Percentiles rank a stretch among this genome's conserved stretches.
These are phyloP conservation scores for Comarum palustre DNA, from an alignment of 306 rosid species.

Conservation along the genomic window DNA sequence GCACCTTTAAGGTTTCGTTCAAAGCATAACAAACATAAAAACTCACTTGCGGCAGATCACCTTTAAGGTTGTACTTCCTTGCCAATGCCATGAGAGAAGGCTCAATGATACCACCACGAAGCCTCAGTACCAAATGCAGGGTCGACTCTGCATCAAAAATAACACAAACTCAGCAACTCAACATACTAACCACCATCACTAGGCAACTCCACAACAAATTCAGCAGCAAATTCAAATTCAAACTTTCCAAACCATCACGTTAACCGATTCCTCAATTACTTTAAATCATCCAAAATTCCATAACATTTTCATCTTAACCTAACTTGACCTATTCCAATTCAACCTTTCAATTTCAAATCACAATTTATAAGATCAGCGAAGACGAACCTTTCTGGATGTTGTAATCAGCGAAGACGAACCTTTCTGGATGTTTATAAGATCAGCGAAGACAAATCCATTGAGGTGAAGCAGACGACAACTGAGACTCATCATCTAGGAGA, in stretches of 20 bases:
- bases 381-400: conserved; percentile 84
- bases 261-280: too few species aligned
- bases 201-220: too few species aligned
- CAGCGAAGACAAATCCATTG: too few species aligned
- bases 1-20: too few species aligned
- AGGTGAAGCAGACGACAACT: too few species aligned
- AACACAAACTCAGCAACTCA: not conserved
- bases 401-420: conserved; percentile 56
- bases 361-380: not conserved
- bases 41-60: conserved; percentile 96
- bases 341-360: not conserved
- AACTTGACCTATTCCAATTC: not conserved
- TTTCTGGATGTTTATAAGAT: too few species aligned
- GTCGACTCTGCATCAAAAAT: conserved; percentile 68
- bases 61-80: conserved; percentile 88
- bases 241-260: not conserved
- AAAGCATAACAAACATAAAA: not conserved
- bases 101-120: conserved; percentile 97
- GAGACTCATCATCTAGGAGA: too few species aligned
- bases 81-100: conserved; percentile 98
- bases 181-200: too few species aligned
- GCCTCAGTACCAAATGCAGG: conserved; percentile 94
- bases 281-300: too few species aligned
- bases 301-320: not conserved
- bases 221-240: too few species aligned